Percentiles rank a stretch among this genome's conserved stretches.
phyloP scores from a whole-genome alignment of 2,329 filamentous ascomycete species.

The Acrocalymma vagum region DNA sequence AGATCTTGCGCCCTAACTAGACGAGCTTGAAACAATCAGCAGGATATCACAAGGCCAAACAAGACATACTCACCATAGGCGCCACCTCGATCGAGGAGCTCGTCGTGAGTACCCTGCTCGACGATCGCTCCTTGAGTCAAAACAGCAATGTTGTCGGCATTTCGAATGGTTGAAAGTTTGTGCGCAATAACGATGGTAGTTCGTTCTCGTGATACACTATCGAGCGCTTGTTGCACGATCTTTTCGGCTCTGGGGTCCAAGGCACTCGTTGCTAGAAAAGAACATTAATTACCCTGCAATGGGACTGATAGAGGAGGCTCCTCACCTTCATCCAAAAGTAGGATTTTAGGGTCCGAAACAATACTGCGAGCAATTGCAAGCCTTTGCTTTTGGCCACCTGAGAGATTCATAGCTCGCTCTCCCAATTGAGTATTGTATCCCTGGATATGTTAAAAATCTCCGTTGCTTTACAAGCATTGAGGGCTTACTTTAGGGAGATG shows the following conservation, averaged over 20 bases:
- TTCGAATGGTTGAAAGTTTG: slow-evolving; percentile 89
- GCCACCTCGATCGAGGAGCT: slow-evolving; percentile 74
- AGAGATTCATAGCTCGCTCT: slow-evolving; percentile 88
- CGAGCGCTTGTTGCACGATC: slow-evolving; percentile 90
- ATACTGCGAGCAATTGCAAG: slow-evolving; percentile 92
- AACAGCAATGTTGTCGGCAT: slow-evolving; percentile 94
- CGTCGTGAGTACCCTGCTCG: slow-evolving; percentile 88
- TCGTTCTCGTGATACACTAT: slow-evolving; percentile 81
- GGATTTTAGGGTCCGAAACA: slow-evolving; percentile 86
- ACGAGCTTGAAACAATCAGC: slow-evolving; percentile 52
- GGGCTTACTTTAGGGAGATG: slow-evolving; percentile 58
- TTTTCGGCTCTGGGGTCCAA: slow-evolving; percentile 94
- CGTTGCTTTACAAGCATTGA: neutral
- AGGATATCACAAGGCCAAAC: neutral
- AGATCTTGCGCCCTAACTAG: slow-evolving; percentile 65
- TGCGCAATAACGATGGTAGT: slow-evolving; percentile 98
- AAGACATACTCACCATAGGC: slow-evolving; percentile 69
- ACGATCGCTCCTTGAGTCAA: slow-evolving; percentile 83
- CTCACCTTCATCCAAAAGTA: slow-evolving; percentile 92
- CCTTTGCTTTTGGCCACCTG: slow-evolving; percentile 94
- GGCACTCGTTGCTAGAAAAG: slow-evolving; percentile 80
- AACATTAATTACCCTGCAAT: too few relatives aligned
- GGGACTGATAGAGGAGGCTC: too few relatives aligned
- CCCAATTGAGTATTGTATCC: slow-evolving; percentile 93
- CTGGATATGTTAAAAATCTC: slow-evolving; percentile 62